Evolutionary conservation across 345 rosid genomes (phyloP).

Genomic region (Eucalyptus dawsonii): DNA sequence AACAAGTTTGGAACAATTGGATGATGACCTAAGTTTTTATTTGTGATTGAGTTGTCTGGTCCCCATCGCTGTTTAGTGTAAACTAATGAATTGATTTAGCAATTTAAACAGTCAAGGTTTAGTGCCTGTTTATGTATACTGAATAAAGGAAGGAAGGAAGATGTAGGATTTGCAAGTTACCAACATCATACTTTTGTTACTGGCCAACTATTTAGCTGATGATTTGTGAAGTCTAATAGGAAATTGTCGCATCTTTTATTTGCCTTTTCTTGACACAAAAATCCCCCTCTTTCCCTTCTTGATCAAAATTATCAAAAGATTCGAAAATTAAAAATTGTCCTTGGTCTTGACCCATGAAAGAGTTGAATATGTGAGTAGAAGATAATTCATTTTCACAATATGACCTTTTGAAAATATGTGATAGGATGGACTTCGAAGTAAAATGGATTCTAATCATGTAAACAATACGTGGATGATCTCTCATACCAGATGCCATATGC

Average conservation of each 20-base stretch:
- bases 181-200: not conserved
- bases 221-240: not conserved
- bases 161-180: not conserved
- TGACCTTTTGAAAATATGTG: not conserved
- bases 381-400: not conserved
- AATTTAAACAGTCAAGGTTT: not conserved
- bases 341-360: not conserved
- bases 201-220: not conserved
- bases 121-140: not conserved
- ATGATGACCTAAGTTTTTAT: not conserved
- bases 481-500: conserved; percentile 13
- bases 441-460: not conserved
- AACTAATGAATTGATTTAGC: not conserved
- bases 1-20: not conserved
- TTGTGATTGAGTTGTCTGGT: not conserved
- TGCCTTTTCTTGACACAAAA: not conserved
- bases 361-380: not conserved
- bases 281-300: not conserved
- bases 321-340: not conserved
- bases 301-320: not conserved
- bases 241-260: not conserved
- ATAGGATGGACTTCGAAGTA: not conserved
- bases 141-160: not conserved
- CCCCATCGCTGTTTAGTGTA: not conserved
- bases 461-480: not conserved